phyloP scores from a whole-genome alignment of 2,329 filamentous ascomycete species.

The Colletotrichum sansevieriae region DNA sequence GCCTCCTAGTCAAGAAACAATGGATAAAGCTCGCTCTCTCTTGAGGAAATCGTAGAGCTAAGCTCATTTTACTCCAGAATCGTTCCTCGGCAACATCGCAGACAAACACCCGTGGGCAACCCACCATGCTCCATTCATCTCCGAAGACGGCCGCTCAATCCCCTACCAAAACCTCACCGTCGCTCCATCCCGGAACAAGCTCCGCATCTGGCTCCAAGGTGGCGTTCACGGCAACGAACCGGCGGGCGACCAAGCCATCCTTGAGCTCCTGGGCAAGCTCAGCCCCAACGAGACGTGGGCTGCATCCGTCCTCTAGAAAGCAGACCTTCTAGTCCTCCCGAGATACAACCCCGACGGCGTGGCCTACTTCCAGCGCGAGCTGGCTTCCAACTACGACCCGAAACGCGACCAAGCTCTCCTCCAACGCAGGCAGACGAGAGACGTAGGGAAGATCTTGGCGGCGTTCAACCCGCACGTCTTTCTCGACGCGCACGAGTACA shows the following conservation, averaged over 20 bases:
- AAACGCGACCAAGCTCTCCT: conserved; percentile 51
- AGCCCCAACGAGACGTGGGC: conserved; percentile 47
- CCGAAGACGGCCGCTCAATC: conserved; percentile 44
- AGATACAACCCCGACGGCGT: conserved; percentile 51
- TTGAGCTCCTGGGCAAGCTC: conserved; percentile 47
- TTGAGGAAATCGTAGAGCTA: too few species aligned
- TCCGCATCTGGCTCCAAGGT: conserved; percentile 49
- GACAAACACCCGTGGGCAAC: conserved; percentile 43
- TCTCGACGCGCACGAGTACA: conserved; percentile 51
- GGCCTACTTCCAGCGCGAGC: conserved; percentile 45
- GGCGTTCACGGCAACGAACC: conserved; percentile 52
- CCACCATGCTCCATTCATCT: conserved; percentile 43
- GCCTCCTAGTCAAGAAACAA: conserved; percentile 44
- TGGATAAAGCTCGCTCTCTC: background rate
- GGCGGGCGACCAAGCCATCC: conserved; percentile 47
- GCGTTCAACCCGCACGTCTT: conserved; percentile 48
- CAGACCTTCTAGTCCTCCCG: conserved; percentile 48
- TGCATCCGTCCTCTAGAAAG: conserved; percentile 44
- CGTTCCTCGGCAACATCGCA: conserved; percentile 42
- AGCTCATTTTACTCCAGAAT: conserved; percentile 22
- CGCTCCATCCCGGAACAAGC: conserved; percentile 39
- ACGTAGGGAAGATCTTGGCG: conserved; percentile 47
- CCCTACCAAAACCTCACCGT: conserved; percentile 42
- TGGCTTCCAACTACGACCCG: conserved; percentile 49
- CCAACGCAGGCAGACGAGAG: conserved; percentile 47